These are phyloP conservation scores for Sporothrix brunneoviolacea DNA, from an alignment of 2,329 filamentous ascomycete genomes.

Conservation along the genomic window DNA sequence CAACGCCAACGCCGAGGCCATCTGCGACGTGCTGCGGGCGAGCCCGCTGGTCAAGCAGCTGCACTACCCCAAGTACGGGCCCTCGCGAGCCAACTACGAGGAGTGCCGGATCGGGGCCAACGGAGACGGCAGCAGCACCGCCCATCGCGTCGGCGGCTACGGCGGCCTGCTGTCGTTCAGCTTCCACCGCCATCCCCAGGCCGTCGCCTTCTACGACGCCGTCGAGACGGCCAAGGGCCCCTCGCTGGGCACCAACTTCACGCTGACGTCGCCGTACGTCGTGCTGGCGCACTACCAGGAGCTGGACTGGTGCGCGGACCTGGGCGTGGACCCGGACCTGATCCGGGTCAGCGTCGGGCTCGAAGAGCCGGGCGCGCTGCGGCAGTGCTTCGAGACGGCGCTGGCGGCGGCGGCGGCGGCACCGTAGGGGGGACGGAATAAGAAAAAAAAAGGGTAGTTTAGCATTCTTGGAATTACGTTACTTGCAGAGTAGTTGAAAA, in stretches of 20 bases:
- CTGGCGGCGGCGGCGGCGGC: conserved; percentile 49
- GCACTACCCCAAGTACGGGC: conserved; percentile 78
- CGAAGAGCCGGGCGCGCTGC: conserved; percentile 66
- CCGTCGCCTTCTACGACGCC: conserved; percentile 76
- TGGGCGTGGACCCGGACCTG: conserved; percentile 73
- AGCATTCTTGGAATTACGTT: too few species aligned
- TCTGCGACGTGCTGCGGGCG: conserved; percentile 63
- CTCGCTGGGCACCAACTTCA: conserved; percentile 95
- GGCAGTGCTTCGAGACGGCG: conserved; percentile 59
- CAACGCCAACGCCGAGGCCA: conserved; percentile 76
- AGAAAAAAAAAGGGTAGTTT: background rate
- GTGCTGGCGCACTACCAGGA: conserved; percentile 87
- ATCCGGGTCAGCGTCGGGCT: conserved; percentile 85
- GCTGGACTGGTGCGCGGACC: conserved; percentile 79
- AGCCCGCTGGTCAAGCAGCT: conserved; percentile 64
- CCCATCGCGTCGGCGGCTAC: conserved; percentile 68
- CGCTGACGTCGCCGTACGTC: conserved; percentile 83
- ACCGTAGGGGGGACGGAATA: too few species aligned
- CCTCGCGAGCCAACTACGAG: conserved; percentile 60
- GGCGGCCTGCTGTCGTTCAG: conserved; percentile 83
- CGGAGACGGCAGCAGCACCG: conserved; percentile 69
- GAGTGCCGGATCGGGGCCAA: conserved; percentile 51
- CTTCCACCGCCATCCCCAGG: conserved; percentile 63
- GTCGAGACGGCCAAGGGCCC: conserved; percentile 88
- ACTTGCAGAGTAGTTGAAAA: too few species aligned